phyloP scores from a whole-genome alignment of 2,329 filamentous ascomycete species.

The Elsinoe batatas region DNA sequence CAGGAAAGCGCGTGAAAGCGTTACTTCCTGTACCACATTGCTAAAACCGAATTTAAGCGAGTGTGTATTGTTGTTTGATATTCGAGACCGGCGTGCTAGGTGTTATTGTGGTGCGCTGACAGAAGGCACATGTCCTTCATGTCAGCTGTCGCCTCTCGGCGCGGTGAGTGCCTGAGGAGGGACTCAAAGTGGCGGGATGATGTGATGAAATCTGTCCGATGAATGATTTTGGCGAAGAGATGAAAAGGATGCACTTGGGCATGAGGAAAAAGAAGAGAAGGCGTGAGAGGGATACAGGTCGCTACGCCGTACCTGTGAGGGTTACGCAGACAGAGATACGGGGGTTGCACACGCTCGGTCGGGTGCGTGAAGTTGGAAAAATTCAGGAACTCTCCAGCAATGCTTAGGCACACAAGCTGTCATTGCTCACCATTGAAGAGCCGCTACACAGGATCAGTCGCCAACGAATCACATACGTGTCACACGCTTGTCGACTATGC shows the following conservation, averaged over 20 bases:
- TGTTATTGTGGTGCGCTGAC: not conserved
- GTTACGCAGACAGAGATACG: not conserved
- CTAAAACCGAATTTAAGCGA: not conserved
- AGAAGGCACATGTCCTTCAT: constrained; percentile 4
- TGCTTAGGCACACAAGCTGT: not conserved
- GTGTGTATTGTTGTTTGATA: not conserved
- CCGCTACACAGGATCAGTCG: not conserved
- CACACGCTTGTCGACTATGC: not conserved
- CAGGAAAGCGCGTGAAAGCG: not conserved
- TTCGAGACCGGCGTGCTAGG: not conserved
- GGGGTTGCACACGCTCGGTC: not conserved
- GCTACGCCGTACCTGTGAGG: not conserved
- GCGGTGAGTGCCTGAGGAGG: not conserved
- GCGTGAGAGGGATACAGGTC: not conserved
- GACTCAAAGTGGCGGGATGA: too few relatives aligned
- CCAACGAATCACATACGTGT: constrained; percentile 3
- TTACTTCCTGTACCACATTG: not conserved
- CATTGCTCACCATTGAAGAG: not conserved
- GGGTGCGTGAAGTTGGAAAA: not conserved
- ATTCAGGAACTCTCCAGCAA: not conserved
- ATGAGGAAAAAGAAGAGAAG: not conserved
- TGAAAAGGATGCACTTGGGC: too few relatives aligned
- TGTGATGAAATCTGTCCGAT: too few relatives aligned
- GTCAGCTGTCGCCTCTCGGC: not conserved
- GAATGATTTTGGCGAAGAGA: too few relatives aligned